Percentiles rank a stretch among this genome's conserved stretches.
Conservation (phyloP, 345 rosid species). For the Hibiscus tridactylites region DNA sequence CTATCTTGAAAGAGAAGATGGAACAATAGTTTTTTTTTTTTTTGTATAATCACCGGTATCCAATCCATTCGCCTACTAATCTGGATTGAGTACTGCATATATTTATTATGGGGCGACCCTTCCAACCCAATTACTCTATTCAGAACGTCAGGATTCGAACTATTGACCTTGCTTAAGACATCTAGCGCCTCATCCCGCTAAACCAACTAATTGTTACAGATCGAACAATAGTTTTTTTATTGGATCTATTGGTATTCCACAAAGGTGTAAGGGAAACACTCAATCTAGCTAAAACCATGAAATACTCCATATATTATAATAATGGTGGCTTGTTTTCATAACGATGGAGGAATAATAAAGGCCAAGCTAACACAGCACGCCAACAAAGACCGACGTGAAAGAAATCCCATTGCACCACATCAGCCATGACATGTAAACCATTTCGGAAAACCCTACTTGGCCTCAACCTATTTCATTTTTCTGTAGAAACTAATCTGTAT, state of each 20-base stretch:
- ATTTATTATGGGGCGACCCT: too few species aligned
- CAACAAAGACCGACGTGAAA: not conserved
- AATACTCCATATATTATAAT: too few species aligned
- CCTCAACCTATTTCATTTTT: not conserved
- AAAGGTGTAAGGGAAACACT: not conserved
- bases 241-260: too few species aligned
- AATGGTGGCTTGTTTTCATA: not conserved
- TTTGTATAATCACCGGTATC: too few species aligned
- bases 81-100: too few species aligned
- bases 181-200: too few species aligned
- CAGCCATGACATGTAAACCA: conserved; percentile 45
- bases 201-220: too few species aligned
- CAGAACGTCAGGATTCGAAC: too few species aligned
- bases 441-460: not conserved
- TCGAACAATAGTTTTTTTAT: too few species aligned
- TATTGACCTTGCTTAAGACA: too few species aligned
- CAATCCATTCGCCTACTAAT: too few species aligned
- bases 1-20: conserved; percentile 3
- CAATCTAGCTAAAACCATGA: not conserved
- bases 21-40: not conserved
- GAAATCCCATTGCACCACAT: conserved; percentile 12
- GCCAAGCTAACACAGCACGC: not conserved
- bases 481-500: not conserved
- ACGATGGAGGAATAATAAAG: not conserved
- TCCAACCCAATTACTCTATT: too few species aligned